Evolutionary conservation across 768 basidiomycete species (phyloP), one percentile per base, ranked within the genome.

Genomic region (Xerocomellus dryophilus): DNA sequence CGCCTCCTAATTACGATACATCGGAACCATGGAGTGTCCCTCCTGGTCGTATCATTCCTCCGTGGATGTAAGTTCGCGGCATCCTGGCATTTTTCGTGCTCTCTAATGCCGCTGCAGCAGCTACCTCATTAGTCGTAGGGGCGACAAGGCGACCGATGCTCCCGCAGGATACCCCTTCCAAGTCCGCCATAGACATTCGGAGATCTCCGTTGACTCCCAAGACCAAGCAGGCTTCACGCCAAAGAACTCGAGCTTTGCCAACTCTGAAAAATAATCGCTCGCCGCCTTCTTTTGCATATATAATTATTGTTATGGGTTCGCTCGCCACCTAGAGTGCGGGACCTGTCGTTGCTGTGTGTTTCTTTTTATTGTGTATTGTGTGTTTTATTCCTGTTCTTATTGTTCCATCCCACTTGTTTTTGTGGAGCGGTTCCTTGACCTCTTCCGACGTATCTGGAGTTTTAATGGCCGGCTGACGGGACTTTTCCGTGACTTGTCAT

Each of bases 1-100:
- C 78, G 1, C 90, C 90, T 3, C 78, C 83, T 4, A 83, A 80
- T 63, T 83, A 82, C 57, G 84, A 86, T 15, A 65, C 74, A 27
- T 74, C 84, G 5, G 90, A 91, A 65, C 74, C 75, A 46, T 91
- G 88, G 88, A 74, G 78, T 10, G 71, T 89, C 14, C 90, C 90
- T 12, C 82, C 85, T 20, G 88, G 88, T 36, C 76, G 84, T 15
- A 78, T 92, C 29, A 60, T 85, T 18, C 89, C 89, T 41, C 44
- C 63, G 14, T 90, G 88, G 88, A 71, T 88, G 85, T 84, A 69
- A 57, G 81, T 77, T 17, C 2, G 18, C 2, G 11, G 15, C 40
- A 14, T n/a, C 4, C 7, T 44, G 21, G 14, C 3, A 17, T 20
- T 21, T 8, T 29, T 34, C 7, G 14, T 36, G 4, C 10, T 17